These are phyloP conservation scores for Cladosporium velox DNA, from an alignment of 2,329 filamentous ascomycete species.

Conservation along the genomic window DNA sequence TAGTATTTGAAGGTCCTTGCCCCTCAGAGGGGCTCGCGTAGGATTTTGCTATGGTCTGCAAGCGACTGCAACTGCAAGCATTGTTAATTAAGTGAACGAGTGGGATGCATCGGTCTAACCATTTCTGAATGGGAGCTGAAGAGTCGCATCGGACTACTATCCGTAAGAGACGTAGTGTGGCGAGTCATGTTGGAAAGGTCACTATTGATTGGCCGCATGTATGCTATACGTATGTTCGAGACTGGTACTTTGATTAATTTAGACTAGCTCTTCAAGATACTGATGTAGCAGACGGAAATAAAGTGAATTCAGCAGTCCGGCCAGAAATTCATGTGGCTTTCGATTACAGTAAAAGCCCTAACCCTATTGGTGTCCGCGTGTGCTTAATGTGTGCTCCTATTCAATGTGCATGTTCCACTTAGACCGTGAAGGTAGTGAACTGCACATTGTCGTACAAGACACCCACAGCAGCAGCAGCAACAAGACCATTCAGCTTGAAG, in stretches of 20 bases:
- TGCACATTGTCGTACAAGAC: conserved; percentile 15
- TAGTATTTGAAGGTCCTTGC: neutral
- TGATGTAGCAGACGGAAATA: neutral
- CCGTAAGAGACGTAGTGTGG: neutral
- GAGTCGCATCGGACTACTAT: neutral
- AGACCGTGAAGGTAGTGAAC: conserved; percentile 6
- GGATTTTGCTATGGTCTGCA: neutral
- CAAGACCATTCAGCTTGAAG: conserved; percentile 1
- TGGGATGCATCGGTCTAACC: neutral
- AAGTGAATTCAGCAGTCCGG: neutral
- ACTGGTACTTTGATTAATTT: neutral
- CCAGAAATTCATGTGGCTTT: neutral
- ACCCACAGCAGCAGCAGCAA: conserved; percentile 2
- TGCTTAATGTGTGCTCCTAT: neutral
- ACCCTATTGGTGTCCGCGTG: neutral
- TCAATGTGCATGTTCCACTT: neutral
- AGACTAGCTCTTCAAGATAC: neutral
- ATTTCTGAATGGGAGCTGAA: neutral
- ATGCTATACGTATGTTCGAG: neutral
- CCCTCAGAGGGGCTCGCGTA: neutral
- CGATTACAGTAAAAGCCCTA: neutral
- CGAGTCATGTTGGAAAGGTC: neutral
- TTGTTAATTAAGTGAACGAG: neutral
- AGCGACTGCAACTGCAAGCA: neutral
- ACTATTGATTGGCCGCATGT: neutral